Evolutionary conservation across 768 basidiomycete genomes (phyloP).

Genomic region (Lentinula boryana): DNA sequence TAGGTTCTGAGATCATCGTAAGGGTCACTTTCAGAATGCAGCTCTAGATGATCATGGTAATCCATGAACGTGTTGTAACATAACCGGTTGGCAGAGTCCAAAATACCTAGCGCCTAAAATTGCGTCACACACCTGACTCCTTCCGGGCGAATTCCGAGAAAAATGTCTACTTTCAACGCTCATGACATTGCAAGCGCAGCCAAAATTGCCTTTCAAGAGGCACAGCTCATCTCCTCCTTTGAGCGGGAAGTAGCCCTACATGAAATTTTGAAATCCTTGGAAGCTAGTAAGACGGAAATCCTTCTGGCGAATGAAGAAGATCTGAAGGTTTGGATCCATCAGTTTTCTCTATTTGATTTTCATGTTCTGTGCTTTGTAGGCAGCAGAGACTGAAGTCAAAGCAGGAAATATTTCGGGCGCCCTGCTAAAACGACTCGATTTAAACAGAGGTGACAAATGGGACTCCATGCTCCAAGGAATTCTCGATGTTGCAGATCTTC

Average conservation of each 20-base stretch:
- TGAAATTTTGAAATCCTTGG: slow-evolving; percentile 63
- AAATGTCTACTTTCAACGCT: slow-evolving; percentile 20
- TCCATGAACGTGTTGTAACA: neutral
- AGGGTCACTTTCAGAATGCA: neutral
- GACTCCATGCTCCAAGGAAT: slow-evolving; percentile 91
- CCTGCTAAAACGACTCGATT: slow-evolving; percentile 81
- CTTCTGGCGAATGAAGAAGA: slow-evolving; percentile 79
- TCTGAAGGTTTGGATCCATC: slow-evolving; percentile 47
- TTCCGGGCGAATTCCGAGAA: neutral
- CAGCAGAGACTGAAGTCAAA: slow-evolving; percentile 72
- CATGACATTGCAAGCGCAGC: slow-evolving; percentile 70
- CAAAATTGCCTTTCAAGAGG: slow-evolving; percentile 79
- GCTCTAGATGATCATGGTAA: neutral
- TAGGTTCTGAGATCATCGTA: neutral
- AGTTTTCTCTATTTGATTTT: neutral
- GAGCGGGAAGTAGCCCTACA: slow-evolving; percentile 71
- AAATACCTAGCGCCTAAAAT: neutral
- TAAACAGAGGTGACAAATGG: slow-evolving; percentile 81
- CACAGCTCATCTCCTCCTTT: slow-evolving; percentile 67
- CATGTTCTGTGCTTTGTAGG: slow-evolving; percentile 30
- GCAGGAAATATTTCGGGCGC: slow-evolving; percentile 81
- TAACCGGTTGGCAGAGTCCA: no score
- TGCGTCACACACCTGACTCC: neutral
- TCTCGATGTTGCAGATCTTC: slow-evolving; percentile 76
- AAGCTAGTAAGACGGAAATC: slow-evolving; percentile 58